Conservation (phyloP, 352 stramenopile genomes). For the Phytophthora nicotianae region DNA sequence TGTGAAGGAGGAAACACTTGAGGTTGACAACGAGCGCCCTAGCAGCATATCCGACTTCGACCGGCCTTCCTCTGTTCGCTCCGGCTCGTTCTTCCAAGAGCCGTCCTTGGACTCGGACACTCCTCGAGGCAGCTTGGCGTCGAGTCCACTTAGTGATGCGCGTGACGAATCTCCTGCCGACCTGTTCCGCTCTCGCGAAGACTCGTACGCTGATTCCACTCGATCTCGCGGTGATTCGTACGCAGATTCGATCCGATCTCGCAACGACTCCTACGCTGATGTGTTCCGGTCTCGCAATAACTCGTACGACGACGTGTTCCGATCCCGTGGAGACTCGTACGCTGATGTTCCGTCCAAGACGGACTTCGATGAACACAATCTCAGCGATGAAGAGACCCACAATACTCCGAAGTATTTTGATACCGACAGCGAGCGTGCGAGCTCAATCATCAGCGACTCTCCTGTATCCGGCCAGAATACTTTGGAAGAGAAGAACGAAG, state of each 20-base stretch:
- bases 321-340: constrained; percentile 32
- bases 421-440: constrained; percentile 52
- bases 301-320: constrained; percentile 34
- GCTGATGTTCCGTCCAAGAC: constrained; percentile 37
- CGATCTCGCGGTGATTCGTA: constrained; percentile 35
- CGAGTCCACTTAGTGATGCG: constrained; percentile 30
- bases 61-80: constrained; percentile 33
- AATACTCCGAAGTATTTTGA: constrained; percentile 51
- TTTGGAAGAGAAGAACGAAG: constrained; percentile 20
- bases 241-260: constrained; percentile 26
- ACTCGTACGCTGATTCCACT: constrained; percentile 35
- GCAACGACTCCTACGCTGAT: constrained; percentile 32
- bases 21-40: constrained; percentile 16
- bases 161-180: constrained; percentile 22
- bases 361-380: constrained; percentile 31
- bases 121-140: constrained; percentile 40
- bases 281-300: constrained; percentile 30
- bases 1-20: constrained; percentile 8
- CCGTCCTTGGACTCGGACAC: constrained; percentile 45
- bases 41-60: constrained; percentile 43
- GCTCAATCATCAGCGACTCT: constrained; percentile 42
- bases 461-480: constrained; percentile 25
- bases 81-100: constrained; percentile 38
- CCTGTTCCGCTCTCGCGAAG: constrained; percentile 26
- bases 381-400: constrained; percentile 31